These are phyloP conservation scores for Aegilops speltoides DNA, from an alignment of 176 grass and related monocot genomes.

Conservation along the genomic window DNA sequence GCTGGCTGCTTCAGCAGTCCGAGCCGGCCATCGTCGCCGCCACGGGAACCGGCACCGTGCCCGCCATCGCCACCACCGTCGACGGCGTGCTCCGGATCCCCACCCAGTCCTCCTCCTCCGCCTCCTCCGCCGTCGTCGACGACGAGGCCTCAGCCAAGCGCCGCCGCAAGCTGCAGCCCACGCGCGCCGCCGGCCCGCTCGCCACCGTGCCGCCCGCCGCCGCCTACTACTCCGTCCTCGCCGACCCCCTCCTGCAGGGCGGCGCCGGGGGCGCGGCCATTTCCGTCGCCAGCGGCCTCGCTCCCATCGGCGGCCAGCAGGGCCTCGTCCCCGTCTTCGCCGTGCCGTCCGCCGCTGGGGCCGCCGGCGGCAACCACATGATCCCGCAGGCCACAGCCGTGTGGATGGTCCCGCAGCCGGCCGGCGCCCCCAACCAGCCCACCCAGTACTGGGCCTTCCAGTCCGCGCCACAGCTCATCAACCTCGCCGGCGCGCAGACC, in stretches of 20 bases:
- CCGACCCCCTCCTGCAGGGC: slow-evolving; percentile 69
- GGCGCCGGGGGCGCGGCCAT: slow-evolving; percentile 53
- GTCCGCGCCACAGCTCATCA: slow-evolving; percentile 66
- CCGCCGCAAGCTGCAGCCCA: slow-evolving; percentile 87
- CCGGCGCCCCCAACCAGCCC: slow-evolving; percentile 29
- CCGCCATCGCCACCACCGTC: slow-evolving; percentile 77
- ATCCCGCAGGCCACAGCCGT: slow-evolving; percentile 77
- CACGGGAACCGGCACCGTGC: slow-evolving; percentile 83
- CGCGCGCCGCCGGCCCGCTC: slow-evolving; percentile 39
- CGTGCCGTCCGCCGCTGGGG: slow-evolving; percentile 27
- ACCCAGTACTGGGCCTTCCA: slow-evolving; percentile 83
- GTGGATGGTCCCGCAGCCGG: slow-evolving; percentile 76
- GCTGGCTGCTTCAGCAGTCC: slow-evolving; percentile 91
- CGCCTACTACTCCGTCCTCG: slow-evolving; percentile 69
- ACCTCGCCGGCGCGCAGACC: slow-evolving; percentile 51
- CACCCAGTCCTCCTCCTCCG: slow-evolving; percentile 60
- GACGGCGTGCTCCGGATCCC: slow-evolving; percentile 89
- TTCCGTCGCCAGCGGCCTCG: slow-evolving; percentile 72
- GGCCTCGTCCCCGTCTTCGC: slow-evolving; percentile 82
- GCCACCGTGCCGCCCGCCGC: slow-evolving; percentile 25
- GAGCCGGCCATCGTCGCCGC: slow-evolving; percentile 90
- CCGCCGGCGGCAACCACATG: slow-evolving; percentile 40
- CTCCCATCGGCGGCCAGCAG: slow-evolving; percentile 48
- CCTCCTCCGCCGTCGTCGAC: slow-evolving; percentile 31
- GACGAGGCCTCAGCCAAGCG: slow-evolving; percentile 57